Base-by-base conservation (phyloP, 176 grass and related monocot species). In the Cenchrus fungigraminus region DNA sequence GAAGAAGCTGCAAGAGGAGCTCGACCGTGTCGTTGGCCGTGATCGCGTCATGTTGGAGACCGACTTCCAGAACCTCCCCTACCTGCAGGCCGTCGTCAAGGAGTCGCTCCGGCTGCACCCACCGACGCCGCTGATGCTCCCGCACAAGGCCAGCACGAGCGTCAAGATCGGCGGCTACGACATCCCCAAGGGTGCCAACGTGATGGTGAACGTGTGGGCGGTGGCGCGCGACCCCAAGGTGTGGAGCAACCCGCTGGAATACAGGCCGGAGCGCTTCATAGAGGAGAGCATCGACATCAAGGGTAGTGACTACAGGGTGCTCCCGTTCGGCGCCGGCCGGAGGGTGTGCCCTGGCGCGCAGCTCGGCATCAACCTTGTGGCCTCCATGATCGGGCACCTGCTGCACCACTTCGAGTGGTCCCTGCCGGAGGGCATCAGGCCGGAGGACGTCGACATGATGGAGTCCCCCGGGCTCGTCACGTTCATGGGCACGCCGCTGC, bases 131-230 rank as follows among this genome's bases (percentile, higher is more conserved):
- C 86, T 95, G 58, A 88, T 95, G 88, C 89, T 95, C 45, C 93
- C 93, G 2, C 93, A 95, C 88, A 95, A 94, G 86, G 92, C 92
- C 65, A 91, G 75, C 45, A 54, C 76, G 2, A 71, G 58, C 1
- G 84, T 89, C 77, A 94, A 89, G 86, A 69, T 94, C 5, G 86
- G 86, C 0, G 86, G 90, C 37, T 92, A 95, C 47, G 58, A 86
- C 83, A 79, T 95, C 65, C 93, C 93, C 50, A 92, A 88, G 68
- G 93, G 93, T 0, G 67, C 93, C 57, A 92, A 88, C 50, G 85
- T 92, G 13, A 87, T 90, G 79, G 90, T 95, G 79, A 95, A 92
- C 4, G 90, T 95, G 31, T 95, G 93, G 93, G 93, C 93, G 3
- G 74, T 90, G 2, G 90, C 86, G 5, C 88, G 90, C 0, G 93